Percentiles rank a stretch among this genome's conserved stretches.
Evolutionary conservation across 768 basidiomycete species (phyloP).

Genomic region (Trametes maxima): DNA sequence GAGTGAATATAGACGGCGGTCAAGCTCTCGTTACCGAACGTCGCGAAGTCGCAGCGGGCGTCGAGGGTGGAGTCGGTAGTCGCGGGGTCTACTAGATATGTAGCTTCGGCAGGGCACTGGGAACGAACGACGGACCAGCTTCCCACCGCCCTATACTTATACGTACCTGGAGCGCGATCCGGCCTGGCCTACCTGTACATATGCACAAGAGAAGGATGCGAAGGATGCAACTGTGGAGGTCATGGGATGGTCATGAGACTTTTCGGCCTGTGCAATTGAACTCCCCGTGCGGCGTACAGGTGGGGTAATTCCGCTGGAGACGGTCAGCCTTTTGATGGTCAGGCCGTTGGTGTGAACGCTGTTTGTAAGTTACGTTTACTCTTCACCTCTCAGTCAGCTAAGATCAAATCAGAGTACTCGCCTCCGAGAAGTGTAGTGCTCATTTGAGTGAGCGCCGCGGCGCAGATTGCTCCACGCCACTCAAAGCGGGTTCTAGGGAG

Average conservation of each 20-base stretch:
- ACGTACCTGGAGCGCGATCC: neutral
- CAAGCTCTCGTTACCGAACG: neutral
- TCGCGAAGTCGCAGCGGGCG: neutral
- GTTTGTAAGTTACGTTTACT: no score
- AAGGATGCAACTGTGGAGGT: neutral
- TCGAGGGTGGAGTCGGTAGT: no score
- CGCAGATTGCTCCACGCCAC: no score
- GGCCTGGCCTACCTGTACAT: neutral
- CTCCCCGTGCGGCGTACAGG: neutral
- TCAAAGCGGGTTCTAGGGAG: no score
- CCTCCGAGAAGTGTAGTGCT: no score
- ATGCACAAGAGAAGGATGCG: conserved; percentile 3
- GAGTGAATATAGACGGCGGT: neutral
- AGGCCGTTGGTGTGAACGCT: no score
- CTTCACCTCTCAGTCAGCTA: no score
- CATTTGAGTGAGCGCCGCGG: no score
- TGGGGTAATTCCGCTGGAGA: neutral
- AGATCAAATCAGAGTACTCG: no score
- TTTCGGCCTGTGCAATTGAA: neutral
- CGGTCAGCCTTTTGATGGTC: neutral
- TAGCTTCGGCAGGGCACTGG: neutral
- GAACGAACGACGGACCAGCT: neutral
- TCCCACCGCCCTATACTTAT: conserved; percentile 8
- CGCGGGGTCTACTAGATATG: neutral
- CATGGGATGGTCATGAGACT: conserved; percentile 18